These are phyloP conservation scores for Nitzschia sp. DNA, from an alignment of 108 stramenopile genomes.

Conservation along the genomic window DNA sequence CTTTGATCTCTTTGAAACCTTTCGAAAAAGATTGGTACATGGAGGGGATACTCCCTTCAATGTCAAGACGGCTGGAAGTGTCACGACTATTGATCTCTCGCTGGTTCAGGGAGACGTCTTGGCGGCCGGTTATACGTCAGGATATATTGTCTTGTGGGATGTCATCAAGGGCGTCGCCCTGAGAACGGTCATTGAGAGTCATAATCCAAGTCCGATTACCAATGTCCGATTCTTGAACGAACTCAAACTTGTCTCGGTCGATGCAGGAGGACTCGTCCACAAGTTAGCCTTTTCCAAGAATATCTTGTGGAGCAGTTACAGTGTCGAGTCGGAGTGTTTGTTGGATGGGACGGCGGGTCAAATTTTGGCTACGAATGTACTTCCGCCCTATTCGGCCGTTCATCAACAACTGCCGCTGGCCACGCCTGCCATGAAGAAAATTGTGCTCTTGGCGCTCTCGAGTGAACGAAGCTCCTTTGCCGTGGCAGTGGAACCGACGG, in stretches of 20 bases:
- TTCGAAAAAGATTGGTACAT: conserved; percentile 61
- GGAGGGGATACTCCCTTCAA: conserved; percentile 16
- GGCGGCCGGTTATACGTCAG: conserved; percentile 72
- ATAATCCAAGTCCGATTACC: conserved; percentile 65
- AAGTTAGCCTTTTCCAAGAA: conserved; percentile 73
- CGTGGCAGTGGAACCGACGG: conserved; percentile 82
- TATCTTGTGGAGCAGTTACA: conserved; percentile 73
- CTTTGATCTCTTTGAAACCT: conserved; percentile 88
- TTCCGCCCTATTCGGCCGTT: conserved; percentile 44
- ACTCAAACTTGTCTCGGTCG: conserved; percentile 73
- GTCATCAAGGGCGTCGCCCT: conserved; percentile 63
- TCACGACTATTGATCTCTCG: conserved; percentile 81
- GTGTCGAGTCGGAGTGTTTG: conserved; percentile 84
- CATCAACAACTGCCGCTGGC: conserved; percentile 9
- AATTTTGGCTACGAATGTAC: conserved; percentile 74
- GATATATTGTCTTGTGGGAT: conserved; percentile 84
- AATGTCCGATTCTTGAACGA: conserved; percentile 55
- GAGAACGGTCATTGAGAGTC: conserved; percentile 45
- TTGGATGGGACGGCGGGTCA: conserved; percentile 89
- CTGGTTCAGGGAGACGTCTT: conserved; percentile 62
- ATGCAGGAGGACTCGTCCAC: conserved; percentile 87
- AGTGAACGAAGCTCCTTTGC: conserved; percentile 85
- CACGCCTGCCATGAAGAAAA: conserved; percentile 26
- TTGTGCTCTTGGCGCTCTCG: conserved; percentile 77
- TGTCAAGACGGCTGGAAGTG: conserved; percentile 43